Base-by-base conservation (phyloP, 192 early-diverging fungal species). In the Phlyctochytrium bullatum region DNA sequence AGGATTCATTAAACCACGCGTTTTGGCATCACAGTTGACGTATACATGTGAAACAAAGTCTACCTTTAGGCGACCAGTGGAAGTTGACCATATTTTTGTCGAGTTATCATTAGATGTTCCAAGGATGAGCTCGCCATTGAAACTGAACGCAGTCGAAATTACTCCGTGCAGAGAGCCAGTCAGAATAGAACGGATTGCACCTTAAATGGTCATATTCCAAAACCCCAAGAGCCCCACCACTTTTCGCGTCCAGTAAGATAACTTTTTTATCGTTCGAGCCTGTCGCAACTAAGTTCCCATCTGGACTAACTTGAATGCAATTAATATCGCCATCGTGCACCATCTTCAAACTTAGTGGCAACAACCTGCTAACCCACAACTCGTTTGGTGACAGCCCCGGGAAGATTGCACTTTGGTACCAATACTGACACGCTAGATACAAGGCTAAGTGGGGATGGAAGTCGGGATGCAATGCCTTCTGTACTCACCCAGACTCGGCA, bases 61-160 rank as follows among this genome's bases (percentile, higher is more conserved):
- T 77, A 91, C 91, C 64, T 77, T 78, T 33, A 92, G 79, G 34
- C 93, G 73, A 14, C 88, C 86, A 0, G 91, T 95, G 25, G 81
- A 78, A 27, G 94, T 71, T 63, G 88, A 75, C 97, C 95, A 97
- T 50, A 96, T 80, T 62, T 93, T 89, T 17, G 88, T 88, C 1
- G 93, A 89, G 76, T 93, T 90, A 67, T 98, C 96, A 73, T 93
- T 96, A 6, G 92, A 93, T 3, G 92, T 88, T 0, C 89, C 94
- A 72, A 91, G 68, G 4, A 94, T 66, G 20, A 84, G 71, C 1
- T 93, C 91, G 61, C 87, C 85, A 4, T 80, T 72, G 6, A 76
- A 70, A 71, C 88, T 92, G 73, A 92, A 95, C 34, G 81, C 81
- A 0, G 93, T 83, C 31, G 89, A 90, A 81, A 93, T 93, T 40